Base-by-base conservation (phyloP, 2,329 filamentous ascomycete species). In the Aspergillus sp. region DNA sequence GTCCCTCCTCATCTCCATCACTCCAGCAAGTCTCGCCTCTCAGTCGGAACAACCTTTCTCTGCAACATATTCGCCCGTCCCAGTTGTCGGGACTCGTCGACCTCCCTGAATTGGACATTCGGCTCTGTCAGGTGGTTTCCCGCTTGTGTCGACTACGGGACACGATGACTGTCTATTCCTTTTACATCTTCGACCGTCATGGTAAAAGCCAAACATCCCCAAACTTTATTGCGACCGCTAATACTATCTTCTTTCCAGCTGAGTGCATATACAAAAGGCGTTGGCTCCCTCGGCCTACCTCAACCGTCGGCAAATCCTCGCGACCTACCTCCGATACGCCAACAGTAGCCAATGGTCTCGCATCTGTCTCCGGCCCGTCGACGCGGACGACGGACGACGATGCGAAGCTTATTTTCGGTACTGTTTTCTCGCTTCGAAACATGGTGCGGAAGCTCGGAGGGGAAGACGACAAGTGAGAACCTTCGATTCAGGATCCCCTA, bases 131-230 rank as follows among this genome's bases (percentile, higher is more conserved):
- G 3, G 27, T 24, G 15, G 31, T 31, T 40, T 40, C 14, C 43
- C 43, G 17, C 21, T 46, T 31, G 47, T 52, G 31, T 44, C 54
- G 46, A 19, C 31, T n/a, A 17, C 6, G 40, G 41, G 9, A 44
- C 62, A 80, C 67, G 72, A 98, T 99, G 95, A 88, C 90, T 60
- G 90, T 98, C 76, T 98, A 96, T 79, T 93, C 92, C 59, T 96
- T 99, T 79, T 96, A 96, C 82, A 97, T 99, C 73, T 99, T 99
- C 75, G 95, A 99, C 79, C 89, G 95, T 65, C 95, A 99, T 78
- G 96, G 95, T 97, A 83, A 72, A 40, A 48, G 45, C 41, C 24
- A 19, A 40, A 47, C 45, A 53, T 21, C 9, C 39, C 53, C 11
- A 6, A 3, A 15, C 17, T 5, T 27, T 11, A n/a, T 17, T 6